Conservation (phyloP, 1,139 yeast genomes). For the Lodderomyces elongisporus region DNA sequence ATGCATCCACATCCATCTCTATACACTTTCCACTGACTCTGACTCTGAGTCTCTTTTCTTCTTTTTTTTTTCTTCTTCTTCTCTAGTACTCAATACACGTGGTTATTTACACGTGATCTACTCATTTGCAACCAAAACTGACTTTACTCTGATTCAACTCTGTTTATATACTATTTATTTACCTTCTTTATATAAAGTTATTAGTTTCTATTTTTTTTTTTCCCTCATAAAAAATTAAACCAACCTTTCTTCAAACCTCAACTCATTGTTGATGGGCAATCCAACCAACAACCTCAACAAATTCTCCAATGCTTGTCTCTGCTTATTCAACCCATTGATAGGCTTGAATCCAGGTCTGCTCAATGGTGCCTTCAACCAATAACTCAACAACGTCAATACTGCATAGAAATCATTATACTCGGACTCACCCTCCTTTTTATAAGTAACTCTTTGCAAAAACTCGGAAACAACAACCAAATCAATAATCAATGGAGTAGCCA, state of each 20-base stretch:
- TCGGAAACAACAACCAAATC: constrained; percentile 89
- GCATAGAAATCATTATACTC: constrained; percentile 71
- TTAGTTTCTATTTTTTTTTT: not conserved
- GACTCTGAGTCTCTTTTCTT: too few species aligned
- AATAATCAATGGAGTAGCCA: constrained; percentile 91
- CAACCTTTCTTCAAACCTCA: constrained; percentile 78
- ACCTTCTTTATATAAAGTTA: too few species aligned
- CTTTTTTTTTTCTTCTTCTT: too few species aligned
- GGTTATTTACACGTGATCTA: too few species aligned
- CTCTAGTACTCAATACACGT: too few species aligned
- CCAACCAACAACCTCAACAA: constrained; percentile 87
- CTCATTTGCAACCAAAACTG: too few species aligned
- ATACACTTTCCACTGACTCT: too few species aligned
- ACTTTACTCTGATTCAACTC: too few species aligned
- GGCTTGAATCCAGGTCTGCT: constrained; percentile 88
- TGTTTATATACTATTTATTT: too few species aligned
- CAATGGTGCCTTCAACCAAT: constrained; percentile 96
- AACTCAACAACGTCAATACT: constrained; percentile 79
- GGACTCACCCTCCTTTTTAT: constrained; percentile 48
- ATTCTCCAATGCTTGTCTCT: constrained; percentile 88
- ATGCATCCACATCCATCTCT: too few species aligned
- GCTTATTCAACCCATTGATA: constrained; percentile 91
- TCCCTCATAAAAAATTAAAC: too few species aligned
- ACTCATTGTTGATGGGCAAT: constrained; percentile 82
- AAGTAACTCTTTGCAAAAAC: constrained; percentile 79